Percentiles rank a stretch among this genome's conserved stretches.
Conservation (phyloP, 257 asterid genomes). For the Cruciata laevipes region DNA sequence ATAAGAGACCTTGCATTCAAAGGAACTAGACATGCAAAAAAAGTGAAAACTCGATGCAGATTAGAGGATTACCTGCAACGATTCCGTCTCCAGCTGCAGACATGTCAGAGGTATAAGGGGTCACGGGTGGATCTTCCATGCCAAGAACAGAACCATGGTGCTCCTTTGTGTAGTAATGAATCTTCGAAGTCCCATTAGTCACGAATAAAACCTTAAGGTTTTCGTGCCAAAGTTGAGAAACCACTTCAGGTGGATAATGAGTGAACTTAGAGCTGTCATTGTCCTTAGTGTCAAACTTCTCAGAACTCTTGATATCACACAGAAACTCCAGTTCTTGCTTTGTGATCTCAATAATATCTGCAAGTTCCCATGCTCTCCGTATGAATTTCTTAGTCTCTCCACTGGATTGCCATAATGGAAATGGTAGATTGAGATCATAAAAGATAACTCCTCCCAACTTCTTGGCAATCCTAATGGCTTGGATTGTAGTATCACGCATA, state of each 20-base stretch:
- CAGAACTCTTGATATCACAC: conserved; percentile 61
- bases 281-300: conserved; percentile 58
- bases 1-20: not conserved
- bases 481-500: conserved; percentile 67
- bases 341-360: conserved; percentile 79
- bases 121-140: conserved; percentile 82
- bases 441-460: conserved; percentile 63
- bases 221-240: conserved; percentile 79
- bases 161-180: conserved; percentile 89
- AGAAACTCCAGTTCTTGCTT: conserved; percentile 95
- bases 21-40: not conserved
- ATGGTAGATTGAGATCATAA: conserved; percentile 82
- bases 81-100: conserved; percentile 92
- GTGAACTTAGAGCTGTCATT: conserved; percentile 61
- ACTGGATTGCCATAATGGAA: conserved; percentile 74
- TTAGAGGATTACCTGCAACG: conserved; percentile 60
- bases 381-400: conserved; percentile 65
- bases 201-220: conserved; percentile 78
- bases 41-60: conserved; percentile 16
- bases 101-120: conserved; percentile 88
- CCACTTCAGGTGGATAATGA: conserved; percentile 71
- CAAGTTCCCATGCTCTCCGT: conserved; percentile 58
- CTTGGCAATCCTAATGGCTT: conserved; percentile 59
- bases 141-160: conserved; percentile 68
- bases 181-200: conserved; percentile 90